A percentile compares a stretch with the other conserved stretches of the same genome.
These are phyloP conservation scores for Ophiocordyceps robertsii DNA, from an alignment of 2,329 filamentous ascomycete genomes.

Conservation along the genomic window DNA sequence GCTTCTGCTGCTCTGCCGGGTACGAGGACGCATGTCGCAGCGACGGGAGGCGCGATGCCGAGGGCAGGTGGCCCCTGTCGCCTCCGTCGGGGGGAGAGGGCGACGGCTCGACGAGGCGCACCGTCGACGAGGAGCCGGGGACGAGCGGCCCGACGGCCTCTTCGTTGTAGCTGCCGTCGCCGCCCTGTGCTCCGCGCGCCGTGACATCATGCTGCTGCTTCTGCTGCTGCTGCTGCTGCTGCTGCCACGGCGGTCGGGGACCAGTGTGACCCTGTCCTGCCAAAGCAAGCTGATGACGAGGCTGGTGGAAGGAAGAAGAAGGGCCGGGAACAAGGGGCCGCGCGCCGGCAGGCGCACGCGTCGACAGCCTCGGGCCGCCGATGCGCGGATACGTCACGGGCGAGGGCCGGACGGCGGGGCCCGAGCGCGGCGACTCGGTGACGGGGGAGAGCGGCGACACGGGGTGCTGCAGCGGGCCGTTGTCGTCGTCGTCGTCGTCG, in stretches of 20 bases:
- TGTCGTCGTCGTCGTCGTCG: constrained; percentile 10
- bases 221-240: not conserved
- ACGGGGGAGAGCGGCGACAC: constrained; percentile 30
- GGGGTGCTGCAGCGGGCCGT: constrained; percentile 6
- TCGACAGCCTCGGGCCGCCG: constrained; percentile 4
- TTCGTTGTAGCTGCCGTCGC: not conserved
- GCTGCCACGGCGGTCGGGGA: not conserved
- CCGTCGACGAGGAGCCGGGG: constrained; percentile 16
- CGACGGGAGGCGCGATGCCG: not conserved
- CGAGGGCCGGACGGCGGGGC: constrained; percentile 12
- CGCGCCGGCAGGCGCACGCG: too few relatives aligned
- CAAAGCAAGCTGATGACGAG: not conserved
- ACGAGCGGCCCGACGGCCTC: not conserved
- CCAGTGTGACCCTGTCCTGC: not conserved
- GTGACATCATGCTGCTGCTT: not conserved
- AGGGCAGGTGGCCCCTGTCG: constrained; percentile 6
- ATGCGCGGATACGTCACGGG: constrained; percentile 19
- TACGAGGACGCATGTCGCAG: not conserved
- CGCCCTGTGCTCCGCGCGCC: not conserved
- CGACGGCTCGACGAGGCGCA: constrained; percentile 23
- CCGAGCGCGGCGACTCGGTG: constrained; percentile 28
- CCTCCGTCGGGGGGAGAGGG: constrained; percentile 12
- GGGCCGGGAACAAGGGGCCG: too few relatives aligned
- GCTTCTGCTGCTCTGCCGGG: not conserved
- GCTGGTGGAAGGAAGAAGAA: constrained; percentile 5